Evolutionary conservation across 2,329 filamentous ascomycete species (phyloP).

Genomic region (Xylaria sp.): DNA sequence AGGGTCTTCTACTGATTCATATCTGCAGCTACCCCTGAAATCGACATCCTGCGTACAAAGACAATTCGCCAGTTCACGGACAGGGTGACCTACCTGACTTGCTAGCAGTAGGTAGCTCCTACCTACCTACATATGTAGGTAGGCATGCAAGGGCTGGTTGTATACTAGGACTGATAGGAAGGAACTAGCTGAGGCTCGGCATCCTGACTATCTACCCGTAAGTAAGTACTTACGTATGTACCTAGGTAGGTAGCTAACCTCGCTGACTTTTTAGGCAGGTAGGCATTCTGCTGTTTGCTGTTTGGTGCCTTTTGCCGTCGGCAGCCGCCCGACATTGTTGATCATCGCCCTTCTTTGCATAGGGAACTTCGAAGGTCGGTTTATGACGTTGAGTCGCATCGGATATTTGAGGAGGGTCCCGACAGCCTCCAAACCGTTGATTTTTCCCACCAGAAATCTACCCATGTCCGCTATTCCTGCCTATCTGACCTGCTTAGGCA

Average conservation of each 20-base stretch:
- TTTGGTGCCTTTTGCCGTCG: conserved; percentile 22
- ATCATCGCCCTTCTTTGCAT: conserved; percentile 17
- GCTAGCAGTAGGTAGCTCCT: background rate
- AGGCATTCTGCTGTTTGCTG: background rate
- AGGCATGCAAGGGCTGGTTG: too few relatives aligned
- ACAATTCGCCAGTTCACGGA: background rate
- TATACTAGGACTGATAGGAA: background rate
- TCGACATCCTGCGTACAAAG: background rate
- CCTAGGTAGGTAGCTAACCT: too few relatives aligned
- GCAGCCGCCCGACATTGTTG: conserved; percentile 21
- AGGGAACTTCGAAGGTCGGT: background rate
- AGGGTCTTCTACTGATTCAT: conserved; percentile 25
- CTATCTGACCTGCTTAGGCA: background rate
- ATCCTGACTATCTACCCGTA: background rate
- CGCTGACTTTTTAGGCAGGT: background rate
- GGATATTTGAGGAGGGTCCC: background rate
- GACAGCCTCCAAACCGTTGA: background rate
- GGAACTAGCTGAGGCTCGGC: background rate
- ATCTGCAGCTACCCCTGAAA: conserved; percentile 32
- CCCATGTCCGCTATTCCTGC: background rate
- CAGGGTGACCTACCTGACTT: too few relatives aligned
- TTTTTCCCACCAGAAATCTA: background rate
- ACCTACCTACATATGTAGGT: too few relatives aligned
- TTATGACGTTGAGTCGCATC: conserved; percentile 29
- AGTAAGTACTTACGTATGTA: too few relatives aligned